Conservation (phyloP, 805 yeast species). For the Zygotorulaspora chibaensis region DNA sequence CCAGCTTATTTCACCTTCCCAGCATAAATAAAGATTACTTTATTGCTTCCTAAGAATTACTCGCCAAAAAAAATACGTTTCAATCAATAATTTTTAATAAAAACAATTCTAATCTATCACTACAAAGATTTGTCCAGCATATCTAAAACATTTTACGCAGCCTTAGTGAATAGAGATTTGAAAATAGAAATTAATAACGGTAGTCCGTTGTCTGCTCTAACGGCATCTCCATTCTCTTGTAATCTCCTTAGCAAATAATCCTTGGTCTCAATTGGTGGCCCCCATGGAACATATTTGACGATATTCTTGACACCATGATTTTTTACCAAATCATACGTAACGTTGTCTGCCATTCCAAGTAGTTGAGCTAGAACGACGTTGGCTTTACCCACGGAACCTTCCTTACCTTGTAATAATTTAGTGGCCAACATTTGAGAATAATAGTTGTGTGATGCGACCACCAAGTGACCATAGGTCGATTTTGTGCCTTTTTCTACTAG, state of each 20-base stretch:
- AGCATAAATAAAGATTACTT: too few relatives aligned
- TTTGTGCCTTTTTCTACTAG: conserved; percentile 44
- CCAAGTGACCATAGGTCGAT: conserved; percentile 65
- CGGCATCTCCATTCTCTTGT: conserved; percentile 96
- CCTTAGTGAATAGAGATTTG: conserved; percentile 27
- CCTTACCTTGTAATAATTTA: conserved; percentile 41
- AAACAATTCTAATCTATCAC: too few relatives aligned
- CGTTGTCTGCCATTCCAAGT: conserved; percentile 92
- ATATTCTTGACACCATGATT: conserved; percentile 66
- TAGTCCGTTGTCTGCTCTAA: conserved; percentile 77
- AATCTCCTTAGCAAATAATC: conserved; percentile 83
- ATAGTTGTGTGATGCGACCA: conserved; percentile 87
- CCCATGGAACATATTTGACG: conserved; percentile 96
- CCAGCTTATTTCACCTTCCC: too few relatives aligned
- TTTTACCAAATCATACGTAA: conserved; percentile 68
- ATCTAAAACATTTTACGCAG: conserved; percentile 1
- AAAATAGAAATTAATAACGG: conserved; percentile 58
- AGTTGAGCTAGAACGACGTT: conserved; percentile 86
- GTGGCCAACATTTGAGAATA: conserved; percentile 74
- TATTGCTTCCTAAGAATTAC: too few relatives aligned
- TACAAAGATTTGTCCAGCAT: too few relatives aligned
- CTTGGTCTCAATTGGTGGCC: conserved; percentile 90
- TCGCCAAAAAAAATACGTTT: too few relatives aligned
- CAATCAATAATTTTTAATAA: too few relatives aligned
- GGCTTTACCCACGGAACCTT: conserved; percentile 51